These are phyloP conservation scores for Punica granatum DNA, from an alignment of 345 rosid species.

Conservation along the genomic window DNA sequence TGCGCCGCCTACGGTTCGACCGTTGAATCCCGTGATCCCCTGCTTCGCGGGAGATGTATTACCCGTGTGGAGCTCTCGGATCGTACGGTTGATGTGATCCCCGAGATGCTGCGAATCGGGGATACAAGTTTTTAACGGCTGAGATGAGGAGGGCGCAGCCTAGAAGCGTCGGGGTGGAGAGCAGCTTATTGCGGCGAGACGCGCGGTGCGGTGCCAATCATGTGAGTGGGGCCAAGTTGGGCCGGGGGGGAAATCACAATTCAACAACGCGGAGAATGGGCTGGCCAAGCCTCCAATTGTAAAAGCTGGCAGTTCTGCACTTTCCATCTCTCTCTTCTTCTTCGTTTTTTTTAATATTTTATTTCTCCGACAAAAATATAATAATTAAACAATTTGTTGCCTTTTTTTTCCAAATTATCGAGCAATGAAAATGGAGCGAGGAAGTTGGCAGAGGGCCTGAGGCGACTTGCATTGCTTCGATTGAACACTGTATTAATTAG, in stretches of 20 bases:
- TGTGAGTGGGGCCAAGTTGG: background rate
- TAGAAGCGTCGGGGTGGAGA: background rate
- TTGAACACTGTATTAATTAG: too few relatives aligned
- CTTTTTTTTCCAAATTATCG: too few relatives aligned
- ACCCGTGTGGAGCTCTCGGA: background rate
- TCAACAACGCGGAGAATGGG: slow-evolving; percentile 21
- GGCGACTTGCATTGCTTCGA: too few relatives aligned
- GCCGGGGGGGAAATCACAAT: background rate
- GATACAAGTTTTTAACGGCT: background rate
- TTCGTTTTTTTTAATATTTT: background rate
- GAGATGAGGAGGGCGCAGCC: background rate
- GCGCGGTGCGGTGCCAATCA: slow-evolving; percentile 11
- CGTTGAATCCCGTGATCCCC: background rate
- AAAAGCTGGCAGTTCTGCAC: slow-evolving; percentile 3
- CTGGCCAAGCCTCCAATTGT: background rate
- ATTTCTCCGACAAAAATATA: background rate
- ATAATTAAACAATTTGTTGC: too few relatives aligned
- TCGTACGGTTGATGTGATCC: background rate
- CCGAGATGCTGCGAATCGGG: background rate
- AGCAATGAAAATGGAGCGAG: too few relatives aligned
- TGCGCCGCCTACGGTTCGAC: background rate
- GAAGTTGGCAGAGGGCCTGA: too few relatives aligned
- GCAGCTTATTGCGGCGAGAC: background rate
- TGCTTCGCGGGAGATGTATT: background rate
- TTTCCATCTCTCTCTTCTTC: background rate